Base-by-base conservation (phyloP, 768 basidiomycete genomes). In the Serendipita vermifera region DNA sequence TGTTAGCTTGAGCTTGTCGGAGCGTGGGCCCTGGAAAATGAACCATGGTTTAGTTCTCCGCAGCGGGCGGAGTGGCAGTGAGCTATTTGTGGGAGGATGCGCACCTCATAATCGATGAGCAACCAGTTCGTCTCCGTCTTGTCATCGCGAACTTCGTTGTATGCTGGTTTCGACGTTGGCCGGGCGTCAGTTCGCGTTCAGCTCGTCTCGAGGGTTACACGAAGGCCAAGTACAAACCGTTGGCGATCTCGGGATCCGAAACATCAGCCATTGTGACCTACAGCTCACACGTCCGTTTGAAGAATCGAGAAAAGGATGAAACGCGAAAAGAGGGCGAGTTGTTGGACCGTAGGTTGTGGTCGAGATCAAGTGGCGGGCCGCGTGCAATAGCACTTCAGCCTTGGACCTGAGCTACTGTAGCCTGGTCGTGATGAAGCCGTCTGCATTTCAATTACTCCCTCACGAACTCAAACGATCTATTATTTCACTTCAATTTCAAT, bases 41-140 rank as follows among this genome's bases (percentile, higher is more conserved):
- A 5, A 41, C 5, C 9, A 41, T 11, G 11, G 36, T 41, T n/a
- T n/a, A n/a, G n/a, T n/a, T n/a, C n/a, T n/a, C n/a, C n/a, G n/a
- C n/a, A n/a, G 5, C 32, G 9, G 26, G 48, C 13, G 29, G 5
- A 33, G 53, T 55, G 39, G 17, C 26, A 41, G 5, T 17, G 15
- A 20, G 26, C 39, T 38, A 38, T 38, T 11, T 38, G n/a, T 38
- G 36, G 11, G 11, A 41, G 39, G 22, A 32, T 36, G 56, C 75
- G 65, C 61, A 81, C 83, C 73, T 85, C 83, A 68, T 97, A 98
- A 67, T 94, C 87, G 57, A 96, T 71, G 57, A 97, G 73, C 40
- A 93, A 66, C 91, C 91, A 97, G 67, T 87, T 96, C 31, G 81
- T 86, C 29, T 87, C 85, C 35, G 82, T 75, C 65, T 91, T 91